A percentile compares a stretch with the other conserved stretches of the same genome.
Conservation (phyloP, 805 yeast species). For the Nadsonia fulvescens region DNA sequence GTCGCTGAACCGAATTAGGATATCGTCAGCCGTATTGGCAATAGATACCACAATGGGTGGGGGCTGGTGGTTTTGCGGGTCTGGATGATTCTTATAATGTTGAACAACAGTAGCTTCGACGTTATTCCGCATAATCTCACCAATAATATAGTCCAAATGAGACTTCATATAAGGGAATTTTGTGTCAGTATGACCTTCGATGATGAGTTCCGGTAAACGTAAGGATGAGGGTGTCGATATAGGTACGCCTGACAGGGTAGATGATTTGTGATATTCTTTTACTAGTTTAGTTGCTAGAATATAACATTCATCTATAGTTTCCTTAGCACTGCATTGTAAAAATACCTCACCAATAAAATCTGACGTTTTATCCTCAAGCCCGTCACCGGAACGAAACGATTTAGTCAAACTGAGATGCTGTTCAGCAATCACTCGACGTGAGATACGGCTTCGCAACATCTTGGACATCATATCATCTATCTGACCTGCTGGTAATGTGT, state of each 20-base stretch:
- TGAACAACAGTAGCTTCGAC: slow-evolving; percentile 59
- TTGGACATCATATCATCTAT: slow-evolving; percentile 62
- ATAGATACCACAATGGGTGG: slow-evolving; percentile 60
- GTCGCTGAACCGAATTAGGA: slow-evolving; percentile 67
- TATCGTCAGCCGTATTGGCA: slow-evolving; percentile 44
- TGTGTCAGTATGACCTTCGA: slow-evolving; percentile 55
- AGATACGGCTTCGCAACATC: slow-evolving; percentile 68
- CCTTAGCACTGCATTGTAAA: slow-evolving; percentile 55
- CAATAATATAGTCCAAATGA: slow-evolving; percentile 71
- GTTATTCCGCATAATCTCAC: slow-evolving; percentile 76
- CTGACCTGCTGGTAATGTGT: slow-evolving; percentile 37
- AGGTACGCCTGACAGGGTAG: slow-evolving; percentile 51
- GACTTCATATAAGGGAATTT: slow-evolving; percentile 70
- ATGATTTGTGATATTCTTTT: slow-evolving; percentile 11
- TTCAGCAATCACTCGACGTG: slow-evolving; percentile 78
- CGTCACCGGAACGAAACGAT: slow-evolving; percentile 33
- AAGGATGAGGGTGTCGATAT: slow-evolving; percentile 67
- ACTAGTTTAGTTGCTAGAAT: slow-evolving; percentile 33
- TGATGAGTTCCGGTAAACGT: slow-evolving; percentile 50
- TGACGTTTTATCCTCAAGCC: slow-evolving; percentile 15
- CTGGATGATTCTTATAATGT: slow-evolving; percentile 18
- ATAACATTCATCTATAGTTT: slow-evolving; percentile 42
- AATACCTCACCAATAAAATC: slow-evolving; percentile 56
- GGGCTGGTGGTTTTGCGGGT: slow-evolving; percentile 26
- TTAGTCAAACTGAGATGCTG: slow-evolving; percentile 72